phyloP scores from a whole-genome alignment of 257 asterid genomes.

The Nyctanthes arbortristis region DNA sequence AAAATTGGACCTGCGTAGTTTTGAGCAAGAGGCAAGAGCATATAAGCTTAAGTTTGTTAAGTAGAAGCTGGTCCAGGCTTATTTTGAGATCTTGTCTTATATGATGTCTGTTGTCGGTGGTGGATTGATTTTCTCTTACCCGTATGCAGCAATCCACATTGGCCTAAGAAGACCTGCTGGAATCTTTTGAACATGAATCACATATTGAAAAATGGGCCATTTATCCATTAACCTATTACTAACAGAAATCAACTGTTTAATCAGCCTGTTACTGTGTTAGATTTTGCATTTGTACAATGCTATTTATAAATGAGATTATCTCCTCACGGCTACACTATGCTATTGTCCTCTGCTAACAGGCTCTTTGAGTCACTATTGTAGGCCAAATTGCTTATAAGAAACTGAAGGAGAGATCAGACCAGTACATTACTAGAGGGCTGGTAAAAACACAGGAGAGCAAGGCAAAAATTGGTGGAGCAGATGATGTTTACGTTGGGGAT shows the following conservation, averaged over 20 bases:
- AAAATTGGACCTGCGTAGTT: neutral
- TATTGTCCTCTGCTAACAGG: neutral
- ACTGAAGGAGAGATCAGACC: conserved; percentile 76
- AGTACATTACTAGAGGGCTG: conserved; percentile 61
- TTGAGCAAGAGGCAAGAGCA: neutral
- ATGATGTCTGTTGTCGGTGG: neutral
- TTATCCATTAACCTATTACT: neutral
- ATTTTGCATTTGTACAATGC: neutral
- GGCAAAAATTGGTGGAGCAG: conserved; percentile 75
- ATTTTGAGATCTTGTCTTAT: neutral
- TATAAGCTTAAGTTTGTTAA: neutral
- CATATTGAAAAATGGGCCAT: neutral
- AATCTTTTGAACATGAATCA: neutral
- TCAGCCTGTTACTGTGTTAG: neutral
- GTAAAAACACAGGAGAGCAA: conserved; percentile 91
- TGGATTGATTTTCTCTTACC: neutral
- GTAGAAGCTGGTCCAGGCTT: neutral
- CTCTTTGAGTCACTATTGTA: conserved; percentile 23
- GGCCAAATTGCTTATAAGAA: conserved; percentile 90
- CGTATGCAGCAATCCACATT: neutral
- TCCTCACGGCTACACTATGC: neutral
- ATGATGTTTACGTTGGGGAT: conserved; percentile 82
- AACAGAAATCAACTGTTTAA: neutral
- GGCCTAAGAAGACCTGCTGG: neutral
- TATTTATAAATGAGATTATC: neutral